Base-by-base conservation (phyloP, 129 eudicot genomes). In the Helianthus tuberosus region DNA sequence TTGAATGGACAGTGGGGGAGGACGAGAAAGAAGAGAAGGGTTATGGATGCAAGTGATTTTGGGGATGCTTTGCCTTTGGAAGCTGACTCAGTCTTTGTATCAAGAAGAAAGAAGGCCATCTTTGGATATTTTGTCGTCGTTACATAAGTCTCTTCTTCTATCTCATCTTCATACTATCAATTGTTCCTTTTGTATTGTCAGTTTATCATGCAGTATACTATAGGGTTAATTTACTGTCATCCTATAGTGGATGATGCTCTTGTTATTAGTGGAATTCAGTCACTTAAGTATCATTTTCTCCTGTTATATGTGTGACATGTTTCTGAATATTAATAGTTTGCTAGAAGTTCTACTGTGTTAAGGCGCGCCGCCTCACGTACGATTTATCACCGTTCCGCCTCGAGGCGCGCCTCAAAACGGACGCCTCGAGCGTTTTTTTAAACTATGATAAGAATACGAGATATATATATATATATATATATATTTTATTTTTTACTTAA, bases 61-160 rank as follows among this genome's bases (percentile, higher is more conserved):
- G 98, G 98, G 52, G 84, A 83, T 78, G 79, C 52, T 38, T 75
- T 93, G 81, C 98, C 96, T 3, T 48, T 93, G 98, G 98, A 85
- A 71, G 84, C 75, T 93, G 44, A 75, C n/a, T n/a, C n/a, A n/a
- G 74, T 60, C 80, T 93, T 32, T 77, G 87, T 73, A 69, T 86
- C n/a, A 90, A 87, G 90, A 89, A 78, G 96, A 87, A 77, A 75
- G 79, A 60, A 47, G 90, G 86, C 36, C 82, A 10, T 13, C 89
- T 83, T 25, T 90, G 95, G 95, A 29, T 93, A 71, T 80, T 72
- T 76, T 87, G 95, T 61, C 92, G 87, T 32, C 92, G 96, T 67
- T 93, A 89, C 81, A 79, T 93, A 82, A 93, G 98, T 93, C 80
- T 32, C 61, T 48, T 44, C 60, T 71, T 32, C 47, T 16, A 11